Evolutionary conservation across 805 yeast species (phyloP), one percentile per base, ranked within the genome.

Genomic region (Candida maris): DNA sequence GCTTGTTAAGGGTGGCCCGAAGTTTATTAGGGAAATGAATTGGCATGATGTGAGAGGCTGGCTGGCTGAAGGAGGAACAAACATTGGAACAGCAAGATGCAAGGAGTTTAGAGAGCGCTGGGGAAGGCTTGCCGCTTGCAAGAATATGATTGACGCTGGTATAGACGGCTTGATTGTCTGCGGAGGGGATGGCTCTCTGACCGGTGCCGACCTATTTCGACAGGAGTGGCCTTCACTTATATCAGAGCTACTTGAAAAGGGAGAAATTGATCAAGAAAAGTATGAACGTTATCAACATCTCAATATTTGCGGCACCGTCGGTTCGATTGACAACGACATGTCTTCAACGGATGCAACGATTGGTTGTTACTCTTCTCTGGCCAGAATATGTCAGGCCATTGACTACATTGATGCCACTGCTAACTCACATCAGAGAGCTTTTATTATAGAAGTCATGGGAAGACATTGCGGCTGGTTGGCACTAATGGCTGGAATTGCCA

Each of bases 401-500:
- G 94, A 84, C 61, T 84, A 81, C 55, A 83, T 84, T 42, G 91
- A 83, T 57, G 87, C 89, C 17, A 84, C 94, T 17, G 94, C 94
- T 17, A 74, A 75, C 35, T 82, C 89, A 1, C 94, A 84, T 59
- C 81, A 87, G 20, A 67, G 94, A 56, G 93, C 91, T 4, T 84
- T 84, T 53, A 85, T 84, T 27, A 79, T 84, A 27, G 94, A 84
- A 64, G 94, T 84, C 14, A 84, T 84, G 94, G 94, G 94, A 42
- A 72, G 94, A 62, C 88, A 84, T 59, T 84, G 94, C 67, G 94
- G 94, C 45, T 84, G 94, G 94, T 69, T 84, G 45, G 91, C 85
- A 1, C 65, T 84, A 44, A 77, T 82, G 83, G 79, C 91, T 13
- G 94, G 93, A 46, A 70, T 84, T 41, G 75, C 87, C 10, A 78